A percentile compares a stretch with the other conserved stretches of the same genome.
Evolutionary conservation across 2,329 filamentous ascomycete genomes (phyloP).

Genomic region (Penicillium griseofulvum): DNA sequence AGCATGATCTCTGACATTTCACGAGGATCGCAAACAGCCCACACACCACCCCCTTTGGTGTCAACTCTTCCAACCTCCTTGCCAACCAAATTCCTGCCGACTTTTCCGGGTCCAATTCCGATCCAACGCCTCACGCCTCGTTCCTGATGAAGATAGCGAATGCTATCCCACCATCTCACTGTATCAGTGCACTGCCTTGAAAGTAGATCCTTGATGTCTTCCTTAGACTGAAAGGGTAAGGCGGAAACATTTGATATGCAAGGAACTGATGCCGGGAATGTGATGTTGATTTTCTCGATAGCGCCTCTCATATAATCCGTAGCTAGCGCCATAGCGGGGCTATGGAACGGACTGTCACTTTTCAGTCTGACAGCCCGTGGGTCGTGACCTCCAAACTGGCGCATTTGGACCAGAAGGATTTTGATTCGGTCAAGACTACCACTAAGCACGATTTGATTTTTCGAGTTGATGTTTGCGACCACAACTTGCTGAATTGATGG

Average conservation of each 20-base stretch:
- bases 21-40: slow-evolving; percentile 80
- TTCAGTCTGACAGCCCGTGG: slow-evolving; percentile 82
- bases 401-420: slow-evolving; percentile 75
- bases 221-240: slow-evolving; percentile 69
- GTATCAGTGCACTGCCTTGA: slow-evolving; percentile 85
- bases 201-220: slow-evolving; percentile 74
- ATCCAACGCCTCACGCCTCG: slow-evolving; percentile 80
- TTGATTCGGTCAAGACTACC: slow-evolving; percentile 81
- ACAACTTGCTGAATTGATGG: slow-evolving; percentile 81
- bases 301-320: slow-evolving; percentile 69
- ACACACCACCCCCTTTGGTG: slow-evolving; percentile 86
- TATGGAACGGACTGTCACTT: slow-evolving; percentile 87
- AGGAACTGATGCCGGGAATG: slow-evolving; percentile 70
- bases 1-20: slow-evolving; percentile 69
- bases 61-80: slow-evolving; percentile 86
- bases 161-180: slow-evolving; percentile 91
- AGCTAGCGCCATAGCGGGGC: slow-evolving; percentile 84
- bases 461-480: slow-evolving; percentile 92
- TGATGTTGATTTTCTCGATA: slow-evolving; percentile 63
- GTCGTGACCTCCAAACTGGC: slow-evolving; percentile 88
- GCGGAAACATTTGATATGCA: slow-evolving; percentile 87
- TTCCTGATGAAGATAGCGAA: slow-evolving; percentile 82
- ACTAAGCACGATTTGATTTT: slow-evolving; percentile 92
- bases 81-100: slow-evolving; percentile 87
- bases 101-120: slow-evolving; percentile 89